Evolutionary conservation across 495 filamentous ascomycete species (phyloP).

Genomic region (Aspergillus nidulans): DNA sequence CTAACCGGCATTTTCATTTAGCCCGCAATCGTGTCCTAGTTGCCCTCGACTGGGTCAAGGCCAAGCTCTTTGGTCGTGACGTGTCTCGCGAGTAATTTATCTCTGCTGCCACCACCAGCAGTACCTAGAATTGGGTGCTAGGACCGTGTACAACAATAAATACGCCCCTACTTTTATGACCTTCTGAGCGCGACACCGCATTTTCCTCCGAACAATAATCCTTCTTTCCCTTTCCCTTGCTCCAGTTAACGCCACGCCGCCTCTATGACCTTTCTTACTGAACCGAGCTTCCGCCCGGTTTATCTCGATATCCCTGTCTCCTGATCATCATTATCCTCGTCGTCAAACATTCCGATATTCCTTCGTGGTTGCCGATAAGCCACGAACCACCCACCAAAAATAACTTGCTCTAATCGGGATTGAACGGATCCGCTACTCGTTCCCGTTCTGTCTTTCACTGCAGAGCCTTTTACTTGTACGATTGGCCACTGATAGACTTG

Average conservation of each 20-base stretch:
- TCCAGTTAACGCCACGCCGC: slow-evolving; percentile 15
- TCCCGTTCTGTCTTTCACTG: background rate
- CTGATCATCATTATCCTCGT: slow-evolving; percentile 2
- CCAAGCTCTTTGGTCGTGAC: slow-evolving; percentile 90
- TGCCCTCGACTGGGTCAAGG: slow-evolving; percentile 91
- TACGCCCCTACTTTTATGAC: slow-evolving; percentile 18
- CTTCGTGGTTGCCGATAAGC: background rate
- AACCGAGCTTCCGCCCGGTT: slow-evolving; percentile 1
- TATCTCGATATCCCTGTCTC: slow-evolving; percentile 3
- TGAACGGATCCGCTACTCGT: background rate
- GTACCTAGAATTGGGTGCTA: background rate
- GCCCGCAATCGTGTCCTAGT: slow-evolving; percentile 91
- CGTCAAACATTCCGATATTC: background rate
- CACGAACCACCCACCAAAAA: background rate
- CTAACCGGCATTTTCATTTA: slow-evolving; percentile 29
- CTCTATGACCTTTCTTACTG: slow-evolving; percentile 6
- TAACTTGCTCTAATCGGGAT: background rate
- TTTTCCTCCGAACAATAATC: slow-evolving; percentile 11
- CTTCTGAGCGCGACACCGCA: slow-evolving; percentile 15
- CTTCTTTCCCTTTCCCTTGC: slow-evolving; percentile 7
- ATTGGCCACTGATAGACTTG: slow-evolving; percentile 18
- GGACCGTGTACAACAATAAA: slow-evolving; percentile 15
- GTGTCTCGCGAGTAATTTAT: slow-evolving; percentile 79
- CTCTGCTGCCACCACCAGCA: background rate
- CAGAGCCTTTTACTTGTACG: slow-evolving; percentile 13